Evolutionary conservation across 2,329 filamentous ascomycete species (phyloP).

Genomic region (Zymoseptoria tritici): DNA sequence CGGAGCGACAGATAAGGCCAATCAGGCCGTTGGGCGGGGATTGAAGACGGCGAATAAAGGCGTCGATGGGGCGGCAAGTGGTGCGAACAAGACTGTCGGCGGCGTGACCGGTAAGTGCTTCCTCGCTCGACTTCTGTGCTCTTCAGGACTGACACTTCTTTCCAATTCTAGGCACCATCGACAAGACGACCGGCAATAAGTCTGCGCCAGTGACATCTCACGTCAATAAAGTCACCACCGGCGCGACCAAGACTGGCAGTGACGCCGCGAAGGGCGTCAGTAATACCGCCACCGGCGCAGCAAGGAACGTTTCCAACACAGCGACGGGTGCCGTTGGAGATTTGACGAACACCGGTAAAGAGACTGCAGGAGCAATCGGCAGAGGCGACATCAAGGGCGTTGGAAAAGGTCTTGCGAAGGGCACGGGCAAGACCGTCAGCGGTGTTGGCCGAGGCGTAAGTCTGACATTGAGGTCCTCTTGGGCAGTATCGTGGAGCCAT

Average conservation of each 20-base stretch:
- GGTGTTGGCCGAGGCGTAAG: slow-evolving; percentile 19
- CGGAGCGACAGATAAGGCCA: slow-evolving; percentile 20
- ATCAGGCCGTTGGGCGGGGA: slow-evolving; percentile 22
- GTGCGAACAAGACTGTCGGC: slow-evolving; percentile 20
- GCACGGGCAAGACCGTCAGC: slow-evolving; percentile 25
- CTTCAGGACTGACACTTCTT: background rate
- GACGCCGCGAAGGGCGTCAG: slow-evolving; percentile 32
- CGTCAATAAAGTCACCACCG: slow-evolving; percentile 29
- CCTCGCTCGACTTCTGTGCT: slow-evolving; percentile 4
- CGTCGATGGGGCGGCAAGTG: slow-evolving; percentile 16
- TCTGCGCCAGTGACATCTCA: slow-evolving; percentile 27
- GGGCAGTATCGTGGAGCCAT: background rate
- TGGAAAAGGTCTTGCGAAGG: slow-evolving; percentile 15
- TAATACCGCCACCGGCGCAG: slow-evolving; percentile 27
- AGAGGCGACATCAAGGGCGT: slow-evolving; percentile 27
- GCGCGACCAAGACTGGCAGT: slow-evolving; percentile 29
- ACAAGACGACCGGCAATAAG: slow-evolving; percentile 29
- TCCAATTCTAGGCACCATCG: slow-evolving; percentile 22
- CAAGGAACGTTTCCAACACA: slow-evolving; percentile 30
- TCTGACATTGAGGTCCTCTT: background rate
- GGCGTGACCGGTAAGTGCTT: slow-evolving; percentile 24
- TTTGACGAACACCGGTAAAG: slow-evolving; percentile 21
- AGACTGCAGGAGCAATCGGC: slow-evolving; percentile 20
- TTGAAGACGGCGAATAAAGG: slow-evolving; percentile 23
- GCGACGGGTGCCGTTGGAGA: slow-evolving; percentile 22